Evolutionary conservation across 140 eudicot genomes (phyloP).

Genomic region (Senecio squalidus): DNA sequence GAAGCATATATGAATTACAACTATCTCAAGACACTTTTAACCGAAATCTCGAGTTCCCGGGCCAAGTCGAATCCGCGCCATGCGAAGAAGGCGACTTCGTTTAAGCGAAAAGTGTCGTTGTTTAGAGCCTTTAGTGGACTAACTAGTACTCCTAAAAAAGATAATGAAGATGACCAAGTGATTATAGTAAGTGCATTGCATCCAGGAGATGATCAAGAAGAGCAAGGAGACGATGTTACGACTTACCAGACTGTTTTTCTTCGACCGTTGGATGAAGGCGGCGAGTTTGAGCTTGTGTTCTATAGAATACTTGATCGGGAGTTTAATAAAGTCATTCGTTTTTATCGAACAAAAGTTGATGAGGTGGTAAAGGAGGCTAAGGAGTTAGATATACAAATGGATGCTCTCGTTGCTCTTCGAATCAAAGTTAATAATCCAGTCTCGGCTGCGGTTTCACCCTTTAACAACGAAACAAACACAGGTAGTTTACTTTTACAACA

Average conservation of each 20-base stretch:
- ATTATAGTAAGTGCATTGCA: constrained; percentile 40
- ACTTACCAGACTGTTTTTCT: constrained; percentile 49
- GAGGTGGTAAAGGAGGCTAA: constrained; percentile 48
- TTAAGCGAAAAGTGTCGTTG: constrained; percentile 36
- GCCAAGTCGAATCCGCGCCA: constrained; percentile 15
- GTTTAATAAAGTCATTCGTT: constrained; percentile 53
- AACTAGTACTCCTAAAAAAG: constrained; percentile 2
- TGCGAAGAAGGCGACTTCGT: neutral
- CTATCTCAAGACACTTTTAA: constrained; percentile 39
- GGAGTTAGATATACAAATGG: constrained; percentile 61
- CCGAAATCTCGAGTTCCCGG: constrained; percentile 32
- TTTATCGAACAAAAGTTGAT: constrained; percentile 47
- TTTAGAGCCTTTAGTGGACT: constrained; percentile 74
- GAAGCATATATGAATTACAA: constrained; percentile 70
- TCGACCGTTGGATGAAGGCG: constrained; percentile 58
- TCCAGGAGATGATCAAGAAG: constrained; percentile 32
- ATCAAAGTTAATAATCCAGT: constrained; percentile 42
- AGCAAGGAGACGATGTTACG: constrained; percentile 5
- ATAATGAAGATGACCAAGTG: constrained; percentile 45
- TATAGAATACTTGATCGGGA: constrained; percentile 57
- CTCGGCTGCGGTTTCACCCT: neutral
- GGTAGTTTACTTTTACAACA: constrained; percentile 5
- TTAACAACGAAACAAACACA: constrained; percentile 15
- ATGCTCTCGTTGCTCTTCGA: constrained; percentile 63
- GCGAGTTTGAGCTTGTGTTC: constrained; percentile 50